These are phyloP conservation scores for Angophora floribunda DNA, from an alignment of 345 rosid species.

Conservation along the genomic window DNA sequence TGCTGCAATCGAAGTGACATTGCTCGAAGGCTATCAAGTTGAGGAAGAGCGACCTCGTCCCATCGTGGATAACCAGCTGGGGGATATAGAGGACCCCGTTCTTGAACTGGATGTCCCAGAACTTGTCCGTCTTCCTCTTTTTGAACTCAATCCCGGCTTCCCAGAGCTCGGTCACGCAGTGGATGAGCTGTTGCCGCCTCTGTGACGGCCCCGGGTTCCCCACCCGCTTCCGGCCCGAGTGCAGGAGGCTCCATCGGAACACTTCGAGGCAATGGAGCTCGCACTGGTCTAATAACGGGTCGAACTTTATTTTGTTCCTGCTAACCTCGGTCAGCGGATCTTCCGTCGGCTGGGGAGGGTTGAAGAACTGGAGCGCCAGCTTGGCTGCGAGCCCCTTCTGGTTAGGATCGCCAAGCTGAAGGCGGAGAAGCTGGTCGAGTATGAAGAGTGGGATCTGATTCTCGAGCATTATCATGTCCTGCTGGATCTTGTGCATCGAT, in stretches of 20 bases:
- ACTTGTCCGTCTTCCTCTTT: constrained; percentile 39
- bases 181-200: constrained; percentile 79
- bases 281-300: constrained; percentile 47
- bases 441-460: constrained; percentile 69
- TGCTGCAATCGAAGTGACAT: constrained; percentile 61
- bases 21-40: constrained; percentile 79
- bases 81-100: constrained; percentile 61
- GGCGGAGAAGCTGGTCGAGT: constrained; percentile 47
- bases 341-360: constrained; percentile 70
- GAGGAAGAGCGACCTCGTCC: constrained; percentile 78
- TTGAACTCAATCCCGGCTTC: constrained; percentile 66
- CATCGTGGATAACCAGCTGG: constrained; percentile 66
- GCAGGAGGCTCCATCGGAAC: constrained; percentile 49
- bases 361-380: constrained; percentile 58
- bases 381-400: constrained; percentile 44
- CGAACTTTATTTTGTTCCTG: constrained; percentile 17
- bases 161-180: constrained; percentile 56
- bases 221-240: constrained; percentile 38
- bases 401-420: constrained; percentile 39
- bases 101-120: constrained; percentile 74
- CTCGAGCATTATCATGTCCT: constrained; percentile 84
- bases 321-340: constrained; percentile 68
- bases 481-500: constrained; percentile 71
- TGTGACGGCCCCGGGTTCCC: constrained; percentile 59
- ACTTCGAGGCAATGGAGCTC: constrained; percentile 86